A percentile compares a stretch with the other conserved stretches of the same genome.
Evolutionary conservation across 2,329 filamentous ascomycete genomes (phyloP).

Genomic region (Teratosphaeria nubilosa): DNA sequence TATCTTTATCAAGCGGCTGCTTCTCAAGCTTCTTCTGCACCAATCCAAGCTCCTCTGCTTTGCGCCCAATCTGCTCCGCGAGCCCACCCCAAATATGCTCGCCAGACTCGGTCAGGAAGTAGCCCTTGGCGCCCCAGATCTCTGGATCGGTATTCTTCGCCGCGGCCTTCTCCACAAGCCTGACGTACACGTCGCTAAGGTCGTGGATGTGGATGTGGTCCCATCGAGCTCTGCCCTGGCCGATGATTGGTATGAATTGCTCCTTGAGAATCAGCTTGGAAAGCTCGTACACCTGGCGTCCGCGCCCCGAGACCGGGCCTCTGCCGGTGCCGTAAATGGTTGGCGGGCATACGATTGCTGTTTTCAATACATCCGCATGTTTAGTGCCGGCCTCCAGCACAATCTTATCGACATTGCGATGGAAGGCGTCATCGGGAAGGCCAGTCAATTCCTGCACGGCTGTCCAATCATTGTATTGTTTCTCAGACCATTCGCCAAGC

Average conservation of each 20-base stretch:
- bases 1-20: constrained; percentile 41
- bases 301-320: constrained; percentile 44
- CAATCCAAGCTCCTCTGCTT: constrained; percentile 37
- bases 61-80: constrained; percentile 9
- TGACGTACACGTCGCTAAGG: constrained; percentile 44
- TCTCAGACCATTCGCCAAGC: constrained; percentile 39
- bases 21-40: constrained; percentile 43
- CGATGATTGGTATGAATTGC: constrained; percentile 46
- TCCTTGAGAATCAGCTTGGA: constrained; percentile 41
- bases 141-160: constrained; percentile 28
- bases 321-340: constrained; percentile 50
- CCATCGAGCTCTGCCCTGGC: constrained; percentile 46
- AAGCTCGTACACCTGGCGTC: constrained; percentile 51
- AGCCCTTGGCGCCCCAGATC: constrained; percentile 52
- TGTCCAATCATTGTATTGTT: constrained; percentile 50
- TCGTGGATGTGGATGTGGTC: constrained; percentile 52
- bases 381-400: constrained; percentile 43
- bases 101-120: constrained; percentile 58
- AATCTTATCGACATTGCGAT: constrained; percentile 61
- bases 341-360: constrained; percentile 56
- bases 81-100: constrained; percentile 47
- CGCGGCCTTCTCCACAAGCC: constrained; percentile 45
- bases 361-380: constrained; percentile 43
- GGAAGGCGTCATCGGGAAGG: constrained; percentile 48
- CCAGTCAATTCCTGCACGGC: constrained; percentile 43